A percentile compares a stretch with the other conserved stretches of the same genome.
Evolutionary conservation across 2,329 filamentous ascomycete genomes (phyloP).

Genomic region (Exophiala dermatitidis): DNA sequence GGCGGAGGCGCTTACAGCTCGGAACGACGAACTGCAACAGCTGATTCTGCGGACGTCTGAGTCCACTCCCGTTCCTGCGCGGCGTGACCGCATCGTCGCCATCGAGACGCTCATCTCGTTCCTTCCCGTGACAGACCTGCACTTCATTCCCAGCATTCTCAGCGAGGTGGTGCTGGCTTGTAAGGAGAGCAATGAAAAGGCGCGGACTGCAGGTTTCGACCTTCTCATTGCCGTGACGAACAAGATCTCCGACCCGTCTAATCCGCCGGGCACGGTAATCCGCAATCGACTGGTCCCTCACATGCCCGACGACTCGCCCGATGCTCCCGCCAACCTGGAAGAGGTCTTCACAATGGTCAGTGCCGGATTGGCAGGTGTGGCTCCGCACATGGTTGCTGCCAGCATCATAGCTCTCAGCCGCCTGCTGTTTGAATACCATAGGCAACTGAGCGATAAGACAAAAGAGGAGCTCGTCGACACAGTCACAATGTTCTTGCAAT

Average conservation of each 20-base stretch:
- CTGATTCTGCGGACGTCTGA: conserved; percentile 72
- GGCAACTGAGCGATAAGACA: conserved; percentile 59
- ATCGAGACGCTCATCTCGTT: conserved; percentile 73
- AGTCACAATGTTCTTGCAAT: conserved; percentile 91
- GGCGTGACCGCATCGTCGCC: conserved; percentile 77
- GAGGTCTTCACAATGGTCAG: conserved; percentile 99
- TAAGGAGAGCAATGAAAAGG: conserved; percentile 96
- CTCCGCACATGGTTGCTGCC: conserved; percentile 94
- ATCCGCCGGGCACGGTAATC: conserved; percentile 60
- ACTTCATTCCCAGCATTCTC: conserved; percentile 87
- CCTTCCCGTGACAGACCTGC: conserved; percentile 68
- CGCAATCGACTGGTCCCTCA: conserved; percentile 79
- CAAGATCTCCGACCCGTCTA: conserved; percentile 63
- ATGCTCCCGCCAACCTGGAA: conserved; percentile 73
- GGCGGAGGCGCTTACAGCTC: conserved; percentile 64
- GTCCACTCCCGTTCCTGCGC: conserved; percentile 77
- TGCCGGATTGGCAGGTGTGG: conserved; percentile 83
- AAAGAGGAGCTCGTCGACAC: conserved; percentile 83
- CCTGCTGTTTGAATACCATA: conserved; percentile 86
- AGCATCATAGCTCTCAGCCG: conserved; percentile 91
- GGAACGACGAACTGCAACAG: conserved; percentile 71
- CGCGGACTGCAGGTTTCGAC: conserved; percentile 81
- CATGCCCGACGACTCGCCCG: conserved; percentile 73
- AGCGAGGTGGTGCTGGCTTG: conserved; percentile 93
- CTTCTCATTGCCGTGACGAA: conserved; percentile 82